These are phyloP conservation scores for Coniferiporia weirii DNA, from an alignment of 1,284 basidiomycete genomes.

Conservation along the genomic window DNA sequence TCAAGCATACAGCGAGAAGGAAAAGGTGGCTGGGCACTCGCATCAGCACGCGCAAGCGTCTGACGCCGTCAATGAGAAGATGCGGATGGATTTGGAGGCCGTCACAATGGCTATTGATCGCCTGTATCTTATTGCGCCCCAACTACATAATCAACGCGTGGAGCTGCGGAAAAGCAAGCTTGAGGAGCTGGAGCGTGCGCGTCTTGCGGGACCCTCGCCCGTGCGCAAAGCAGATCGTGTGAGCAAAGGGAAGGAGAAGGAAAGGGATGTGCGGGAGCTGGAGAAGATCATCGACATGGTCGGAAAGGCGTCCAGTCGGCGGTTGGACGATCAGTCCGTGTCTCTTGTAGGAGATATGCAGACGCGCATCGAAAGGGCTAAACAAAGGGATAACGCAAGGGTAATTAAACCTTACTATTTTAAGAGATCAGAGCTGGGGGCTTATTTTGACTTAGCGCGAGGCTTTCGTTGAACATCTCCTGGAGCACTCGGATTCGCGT, in stretches of 20 bases:
- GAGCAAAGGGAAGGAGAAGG: conserved; percentile 34
- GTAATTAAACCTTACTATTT: conserved; percentile 31
- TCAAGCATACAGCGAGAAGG: conserved; percentile 8
- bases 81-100: conserved; percentile 74
- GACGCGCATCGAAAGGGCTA: conserved; percentile 44
- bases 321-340: conserved; percentile 63
- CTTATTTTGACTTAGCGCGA: conserved; percentile 41
- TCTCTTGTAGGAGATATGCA: conserved; percentile 55
- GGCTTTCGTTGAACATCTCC: conserved; percentile 66
- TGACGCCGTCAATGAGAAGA: conserved; percentile 54
- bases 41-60: conserved; percentile 11
- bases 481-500: conserved; percentile 60
- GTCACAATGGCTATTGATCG: conserved; percentile 84
- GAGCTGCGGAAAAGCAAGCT: conserved; percentile 68
- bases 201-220: conserved; percentile 30
- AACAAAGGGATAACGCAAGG: conserved; percentile 53
- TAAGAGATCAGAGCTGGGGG: background rate
- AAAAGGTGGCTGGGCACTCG: conserved; percentile 5
- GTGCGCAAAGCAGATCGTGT: conserved; percentile 35
- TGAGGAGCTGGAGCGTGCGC: conserved; percentile 60
- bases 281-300: conserved; percentile 69
- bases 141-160: conserved; percentile 81
- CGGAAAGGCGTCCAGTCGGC: conserved; percentile 64
- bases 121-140: conserved; percentile 76
- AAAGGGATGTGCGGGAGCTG: conserved; percentile 49